Conservation (phyloP, 345 rosid genomes). For the Dipteronia sinensis region DNA sequence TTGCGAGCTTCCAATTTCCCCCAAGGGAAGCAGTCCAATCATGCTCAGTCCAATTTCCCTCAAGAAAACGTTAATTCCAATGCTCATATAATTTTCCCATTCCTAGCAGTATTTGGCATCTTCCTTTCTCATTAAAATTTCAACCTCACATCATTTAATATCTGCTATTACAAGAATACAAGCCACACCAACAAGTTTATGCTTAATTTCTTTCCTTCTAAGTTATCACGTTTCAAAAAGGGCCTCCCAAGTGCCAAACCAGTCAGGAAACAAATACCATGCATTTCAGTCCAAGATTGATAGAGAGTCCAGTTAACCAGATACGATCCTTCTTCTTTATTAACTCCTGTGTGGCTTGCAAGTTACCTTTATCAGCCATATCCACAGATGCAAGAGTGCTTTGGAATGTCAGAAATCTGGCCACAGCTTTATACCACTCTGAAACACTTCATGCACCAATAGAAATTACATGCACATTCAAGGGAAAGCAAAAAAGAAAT, state of each 20-base stretch:
- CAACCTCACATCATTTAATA: not conserved
- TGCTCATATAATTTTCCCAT: not conserved
- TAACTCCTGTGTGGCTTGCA: not conserved
- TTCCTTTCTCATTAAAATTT: not conserved
- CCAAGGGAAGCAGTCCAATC: not conserved
- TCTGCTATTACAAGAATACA: not conserved
- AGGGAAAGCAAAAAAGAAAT: not conserved
- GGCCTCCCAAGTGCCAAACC: not conserved
- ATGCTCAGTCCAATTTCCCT: not conserved
- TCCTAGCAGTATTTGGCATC: not conserved
- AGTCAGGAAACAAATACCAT: not conserved
- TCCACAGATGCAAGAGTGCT: not conserved
- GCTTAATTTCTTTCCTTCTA: not conserved
- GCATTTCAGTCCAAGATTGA: not conserved
- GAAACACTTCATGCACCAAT: not conserved
- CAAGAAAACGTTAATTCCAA: not conserved
- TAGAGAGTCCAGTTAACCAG: not conserved
- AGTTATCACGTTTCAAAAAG: no score
- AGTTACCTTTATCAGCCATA: not conserved
- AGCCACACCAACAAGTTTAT: not conserved
- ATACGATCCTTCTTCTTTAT: not conserved
- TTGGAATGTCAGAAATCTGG: not conserved
- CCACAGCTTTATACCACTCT: not conserved
- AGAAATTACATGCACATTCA: not conserved
- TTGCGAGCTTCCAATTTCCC: not conserved